A percentile compares a stretch with the other conserved stretches of the same genome.
These are phyloP conservation scores for Panaeolus papilionaceus DNA, from an alignment of 768 basidiomycete species.

Conservation along the genomic window DNA sequence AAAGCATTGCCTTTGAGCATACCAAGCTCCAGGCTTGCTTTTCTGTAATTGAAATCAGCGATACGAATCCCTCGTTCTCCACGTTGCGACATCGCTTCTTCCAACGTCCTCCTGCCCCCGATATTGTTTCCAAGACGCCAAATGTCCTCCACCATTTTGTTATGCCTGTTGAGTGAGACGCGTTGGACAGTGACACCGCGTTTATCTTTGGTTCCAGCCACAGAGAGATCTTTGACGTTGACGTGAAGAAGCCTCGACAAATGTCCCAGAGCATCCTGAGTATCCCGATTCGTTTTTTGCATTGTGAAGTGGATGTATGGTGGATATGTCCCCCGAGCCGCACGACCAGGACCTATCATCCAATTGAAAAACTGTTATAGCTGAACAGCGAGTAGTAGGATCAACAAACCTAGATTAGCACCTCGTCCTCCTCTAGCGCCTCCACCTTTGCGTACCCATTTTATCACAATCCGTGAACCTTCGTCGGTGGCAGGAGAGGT, in stretches of 20 bases:
- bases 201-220: slow-evolving; percentile 98
- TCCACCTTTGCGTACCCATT: slow-evolving; percentile 67
- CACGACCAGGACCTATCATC: slow-evolving; percentile 39
- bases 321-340: slow-evolving; percentile 70
- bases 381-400: not conserved
- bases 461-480: slow-evolving; percentile 80
- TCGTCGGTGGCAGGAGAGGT: slow-evolving; percentile 57
- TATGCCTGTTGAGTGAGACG: slow-evolving; percentile 79
- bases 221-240: slow-evolving; percentile 79
- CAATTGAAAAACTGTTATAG: not conserved
- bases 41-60: slow-evolving; percentile 86
- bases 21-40: slow-evolving; percentile 85
- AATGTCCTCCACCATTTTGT: slow-evolving; percentile 79
- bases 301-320: slow-evolving; percentile 96
- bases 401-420: slow-evolving; percentile 36
- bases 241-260: slow-evolving; percentile 81
- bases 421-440: slow-evolving; percentile 54
- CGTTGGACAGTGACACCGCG: slow-evolving; percentile 96
- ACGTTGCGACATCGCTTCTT: slow-evolving; percentile 68
- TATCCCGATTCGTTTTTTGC: slow-evolving; percentile 97
- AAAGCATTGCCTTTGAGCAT: slow-evolving; percentile 98
- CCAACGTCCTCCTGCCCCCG: slow-evolving; percentile 56
- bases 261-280: slow-evolving; percentile 89
- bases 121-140: slow-evolving; percentile 85
- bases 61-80: slow-evolving; percentile 92